Evolutionary conservation across 179 eudicot genomes (phyloP).

Genomic region (Nepenthes alata): DNA sequence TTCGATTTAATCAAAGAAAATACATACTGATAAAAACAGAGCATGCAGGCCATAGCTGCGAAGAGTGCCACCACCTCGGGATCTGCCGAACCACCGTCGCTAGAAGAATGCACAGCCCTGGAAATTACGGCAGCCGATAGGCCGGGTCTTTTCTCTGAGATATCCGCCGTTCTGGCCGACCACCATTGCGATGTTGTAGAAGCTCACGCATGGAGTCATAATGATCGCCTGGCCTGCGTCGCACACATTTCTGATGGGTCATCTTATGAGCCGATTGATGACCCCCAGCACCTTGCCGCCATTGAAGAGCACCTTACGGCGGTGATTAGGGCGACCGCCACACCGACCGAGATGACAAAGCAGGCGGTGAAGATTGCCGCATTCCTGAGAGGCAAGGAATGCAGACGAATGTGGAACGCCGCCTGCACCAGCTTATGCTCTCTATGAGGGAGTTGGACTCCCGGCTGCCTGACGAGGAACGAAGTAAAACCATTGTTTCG

Average conservation of each 20-base stretch:
- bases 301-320: conserved; percentile 50
- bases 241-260: conserved; percentile 44
- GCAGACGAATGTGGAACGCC: conserved; percentile 42
- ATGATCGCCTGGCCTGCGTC: conserved; percentile 52
- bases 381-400: conserved; percentile 28
- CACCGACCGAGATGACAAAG: conserved; percentile 14
- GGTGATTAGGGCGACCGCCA: conserved; percentile 38
- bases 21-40: neutral
- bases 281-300: conserved; percentile 33
- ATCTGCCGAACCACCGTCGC: neutral
- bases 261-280: conserved; percentile 24
- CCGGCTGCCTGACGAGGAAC: conserved; percentile 19
- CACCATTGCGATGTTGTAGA: conserved; percentile 47
- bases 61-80: conserved; percentile 11
- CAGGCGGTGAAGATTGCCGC: conserved; percentile 39
- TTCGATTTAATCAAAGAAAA: too few species aligned
- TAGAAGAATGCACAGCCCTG: conserved; percentile 31
- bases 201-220: conserved; percentile 76
- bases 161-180: conserved; percentile 53
- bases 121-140: conserved; percentile 55
- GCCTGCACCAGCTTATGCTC: conserved; percentile 68
- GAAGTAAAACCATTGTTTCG: conserved; percentile 17
- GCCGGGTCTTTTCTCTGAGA: conserved; percentile 63
- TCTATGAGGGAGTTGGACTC: conserved; percentile 46
- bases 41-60: conserved; percentile 37